phyloP scores from a whole-genome alignment of 345 rosid genomes.

The Linum lewisii region DNA sequence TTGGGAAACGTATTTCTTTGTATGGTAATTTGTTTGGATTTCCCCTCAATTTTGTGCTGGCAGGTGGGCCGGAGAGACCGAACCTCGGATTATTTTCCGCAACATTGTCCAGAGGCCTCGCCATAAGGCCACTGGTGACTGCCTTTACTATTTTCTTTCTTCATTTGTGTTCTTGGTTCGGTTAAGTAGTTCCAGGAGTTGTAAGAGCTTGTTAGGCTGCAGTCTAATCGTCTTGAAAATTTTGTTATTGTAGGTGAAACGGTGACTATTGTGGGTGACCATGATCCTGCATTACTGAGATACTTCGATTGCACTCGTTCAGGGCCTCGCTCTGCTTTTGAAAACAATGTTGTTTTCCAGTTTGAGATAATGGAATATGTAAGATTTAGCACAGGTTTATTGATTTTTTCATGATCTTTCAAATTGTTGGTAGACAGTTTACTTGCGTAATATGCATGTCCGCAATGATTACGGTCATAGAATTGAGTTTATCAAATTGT shows the following conservation, averaged over 20 bases:
- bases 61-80: constrained; percentile 97
- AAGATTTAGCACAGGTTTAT: constrained; percentile 13
- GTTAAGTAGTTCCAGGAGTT: not conserved
- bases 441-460: not conserved
- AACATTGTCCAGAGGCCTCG: constrained; percentile 97
- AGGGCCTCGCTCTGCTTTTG: constrained; percentile 89
- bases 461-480: not conserved
- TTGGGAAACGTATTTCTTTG: no score
- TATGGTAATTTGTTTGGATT: not conserved
- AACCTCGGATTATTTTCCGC: constrained; percentile 88
- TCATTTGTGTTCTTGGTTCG: not conserved
- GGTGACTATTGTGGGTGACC: constrained; percentile 82
- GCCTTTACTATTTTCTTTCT: not conserved
- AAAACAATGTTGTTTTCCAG: constrained; percentile 81
- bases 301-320: constrained; percentile 93
- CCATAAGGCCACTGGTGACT: constrained; percentile 74
- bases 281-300: constrained; percentile 59
- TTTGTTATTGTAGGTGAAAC: constrained; percentile 57
- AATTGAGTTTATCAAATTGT: not conserved
- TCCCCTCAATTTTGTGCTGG: constrained; percentile 8
- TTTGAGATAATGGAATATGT: constrained; percentile 98
- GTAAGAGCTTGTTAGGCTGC: not conserved
- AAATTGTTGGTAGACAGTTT: not conserved
- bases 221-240: constrained; percentile 3
- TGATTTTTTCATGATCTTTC: not conserved